Percentiles rank a stretch among this genome's conserved stretches.
phyloP scores from a whole-genome alignment of 257 asterid genomes.

The Eucommia ulmoides region DNA sequence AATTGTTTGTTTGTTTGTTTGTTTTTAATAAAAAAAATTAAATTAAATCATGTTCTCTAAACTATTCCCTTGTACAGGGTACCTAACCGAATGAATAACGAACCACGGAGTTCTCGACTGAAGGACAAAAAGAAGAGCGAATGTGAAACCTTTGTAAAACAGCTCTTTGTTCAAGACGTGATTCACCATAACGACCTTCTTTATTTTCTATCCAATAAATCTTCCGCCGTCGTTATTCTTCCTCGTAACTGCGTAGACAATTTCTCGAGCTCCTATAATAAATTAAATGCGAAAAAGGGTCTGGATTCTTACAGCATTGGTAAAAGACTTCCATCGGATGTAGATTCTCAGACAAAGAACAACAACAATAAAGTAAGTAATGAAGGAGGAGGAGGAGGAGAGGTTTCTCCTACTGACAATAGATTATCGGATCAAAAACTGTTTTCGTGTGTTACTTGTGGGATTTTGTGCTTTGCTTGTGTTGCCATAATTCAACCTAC shows the following conservation, averaged over 20 bases:
- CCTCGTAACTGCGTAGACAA: slow-evolving; percentile 30
- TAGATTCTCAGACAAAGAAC: slow-evolving; percentile 21
- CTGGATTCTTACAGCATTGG: slow-evolving; percentile 23
- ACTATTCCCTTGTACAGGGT: slow-evolving; percentile 38
- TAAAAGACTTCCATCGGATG: slow-evolving; percentile 19
- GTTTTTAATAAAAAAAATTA: too few relatives aligned
- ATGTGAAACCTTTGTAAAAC: slow-evolving; percentile 82
- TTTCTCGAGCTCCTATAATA: slow-evolving; percentile 31
- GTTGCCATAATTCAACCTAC: slow-evolving; percentile 84
- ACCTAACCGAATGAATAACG: slow-evolving; percentile 37
- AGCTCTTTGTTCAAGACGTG: slow-evolving; percentile 69
- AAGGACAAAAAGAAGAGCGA: slow-evolving; percentile 82
- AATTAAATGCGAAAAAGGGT: slow-evolving; percentile 20
- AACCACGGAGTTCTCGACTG: slow-evolving; percentile 85
- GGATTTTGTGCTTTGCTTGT: slow-evolving; percentile 88
- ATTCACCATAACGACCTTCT: slow-evolving; percentile 58
- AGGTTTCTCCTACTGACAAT: slow-evolving; percentile 41
- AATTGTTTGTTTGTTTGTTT: too few relatives aligned
- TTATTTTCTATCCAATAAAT: slow-evolving; percentile 60
- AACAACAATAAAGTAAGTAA: slow-evolving; percentile 18
- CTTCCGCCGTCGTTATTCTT: slow-evolving; percentile 69
- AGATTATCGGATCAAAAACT: slow-evolving; percentile 52
- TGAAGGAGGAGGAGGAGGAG: slow-evolving; percentile 28
- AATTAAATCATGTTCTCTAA: too few relatives aligned
- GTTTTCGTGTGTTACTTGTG: slow-evolving; percentile 95